Conservation (phyloP, 352 stramenopile genomes). For the Plasmopara viticola region DNA sequence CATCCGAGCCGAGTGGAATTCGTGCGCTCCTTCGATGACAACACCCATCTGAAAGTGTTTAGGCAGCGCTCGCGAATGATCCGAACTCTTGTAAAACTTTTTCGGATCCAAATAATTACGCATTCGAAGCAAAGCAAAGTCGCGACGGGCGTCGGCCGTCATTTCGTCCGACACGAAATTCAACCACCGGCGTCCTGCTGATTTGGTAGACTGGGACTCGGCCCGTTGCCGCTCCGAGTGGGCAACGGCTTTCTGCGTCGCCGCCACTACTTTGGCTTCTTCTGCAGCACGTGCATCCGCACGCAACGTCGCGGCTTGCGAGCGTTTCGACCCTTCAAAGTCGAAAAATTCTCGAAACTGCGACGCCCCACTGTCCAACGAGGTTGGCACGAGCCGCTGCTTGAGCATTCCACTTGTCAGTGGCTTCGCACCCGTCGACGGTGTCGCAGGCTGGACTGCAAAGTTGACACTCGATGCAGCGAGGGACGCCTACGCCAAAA, state of each 20-base stretch:
- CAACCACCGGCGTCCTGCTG: conserved; percentile 86
- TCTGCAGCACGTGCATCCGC: conserved; percentile 37
- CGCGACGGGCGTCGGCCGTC: conserved; percentile 79
- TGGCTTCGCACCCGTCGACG: neutral
- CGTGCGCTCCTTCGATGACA: conserved; percentile 88
- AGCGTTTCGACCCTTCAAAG: conserved; percentile 22
- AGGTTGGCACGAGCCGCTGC: conserved; percentile 38
- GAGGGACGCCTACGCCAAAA: conserved; percentile 30
- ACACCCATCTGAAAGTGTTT: conserved; percentile 90
- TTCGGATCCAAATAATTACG: conserved; percentile 94
- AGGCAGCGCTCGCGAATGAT: conserved; percentile 73
- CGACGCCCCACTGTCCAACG: conserved; percentile 62
- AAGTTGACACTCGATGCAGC: conserved; percentile 42
- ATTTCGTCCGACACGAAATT: conserved; percentile 87
- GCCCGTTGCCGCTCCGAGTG: conserved; percentile 45
- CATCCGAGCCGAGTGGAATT: conserved; percentile 87
- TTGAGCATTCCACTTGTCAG: conserved; percentile 12
- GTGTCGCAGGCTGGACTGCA: conserved; percentile 6
- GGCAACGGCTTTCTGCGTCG: conserved; percentile 31
- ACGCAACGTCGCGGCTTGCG: conserved; percentile 25
- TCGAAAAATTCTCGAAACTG: conserved; percentile 33
- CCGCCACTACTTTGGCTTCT: conserved; percentile 39
- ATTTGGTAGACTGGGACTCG: conserved; percentile 45
- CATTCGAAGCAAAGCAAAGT: conserved; percentile 91
- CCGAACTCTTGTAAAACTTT: conserved; percentile 95